Percentiles rank a stretch among this genome's conserved stretches.
These are phyloP conservation scores for Blumeriella jaapii DNA, from an alignment of 2,329 filamentous ascomycete genomes.

Conservation along the genomic window DNA sequence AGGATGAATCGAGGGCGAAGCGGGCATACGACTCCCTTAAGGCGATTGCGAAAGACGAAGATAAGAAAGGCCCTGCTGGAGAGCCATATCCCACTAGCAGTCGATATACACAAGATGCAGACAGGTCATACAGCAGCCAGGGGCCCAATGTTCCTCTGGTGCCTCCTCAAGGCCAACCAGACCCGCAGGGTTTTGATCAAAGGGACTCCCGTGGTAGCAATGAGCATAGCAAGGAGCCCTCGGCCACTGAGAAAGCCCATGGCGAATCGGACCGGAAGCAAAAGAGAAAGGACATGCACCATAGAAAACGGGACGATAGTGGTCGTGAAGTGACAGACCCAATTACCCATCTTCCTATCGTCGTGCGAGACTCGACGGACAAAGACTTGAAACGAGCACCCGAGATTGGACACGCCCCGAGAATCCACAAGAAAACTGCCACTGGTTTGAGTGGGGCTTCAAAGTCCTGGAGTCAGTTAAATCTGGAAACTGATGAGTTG, in stretches of 20 bases:
- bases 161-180: constrained; percentile 1
- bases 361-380: constrained; percentile 42
- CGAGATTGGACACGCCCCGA: constrained; percentile 20
- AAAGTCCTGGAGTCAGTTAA: constrained; percentile 32
- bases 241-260: constrained; percentile 18
- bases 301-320: constrained; percentile 16
- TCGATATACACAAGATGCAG: constrained; percentile 12
- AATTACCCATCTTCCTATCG: constrained; percentile 44
- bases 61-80: constrained; percentile 13
- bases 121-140: neutral
- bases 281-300: constrained; percentile 21
- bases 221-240: constrained; percentile 3
- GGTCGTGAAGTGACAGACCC: constrained; percentile 45
- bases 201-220: constrained; percentile 1
- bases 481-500: constrained; percentile 31
- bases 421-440: constrained; percentile 6
- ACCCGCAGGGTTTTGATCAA: constrained; percentile 3
- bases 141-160: neutral
- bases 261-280: constrained; percentile 17
- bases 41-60: constrained; percentile 17
- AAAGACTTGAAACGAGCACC: constrained; percentile 35
- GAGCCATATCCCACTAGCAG: constrained; percentile 20
- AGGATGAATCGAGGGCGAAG: constrained; percentile 19
- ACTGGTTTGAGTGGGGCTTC: constrained; percentile 34
- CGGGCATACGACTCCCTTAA: constrained; percentile 17